phyloP scores from a whole-genome alignment of 2,329 filamentous ascomycete genomes.

The Amylocarpus encephaloides region DNA sequence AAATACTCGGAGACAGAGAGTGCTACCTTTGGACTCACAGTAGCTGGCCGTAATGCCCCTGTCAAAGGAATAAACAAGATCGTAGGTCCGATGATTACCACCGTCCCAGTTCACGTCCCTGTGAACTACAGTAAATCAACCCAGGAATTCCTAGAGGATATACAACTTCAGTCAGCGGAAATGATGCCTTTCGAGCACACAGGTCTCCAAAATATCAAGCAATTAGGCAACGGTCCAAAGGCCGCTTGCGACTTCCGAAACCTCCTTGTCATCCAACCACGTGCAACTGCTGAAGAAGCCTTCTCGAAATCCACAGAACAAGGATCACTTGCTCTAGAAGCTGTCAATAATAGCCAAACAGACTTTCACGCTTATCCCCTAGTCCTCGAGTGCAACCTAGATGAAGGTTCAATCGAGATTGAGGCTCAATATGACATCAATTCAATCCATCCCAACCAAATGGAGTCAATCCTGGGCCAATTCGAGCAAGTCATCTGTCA shows the following conservation, averaged over 20 bases:
- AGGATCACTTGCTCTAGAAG: too few relatives aligned
- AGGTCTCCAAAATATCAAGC: constrained; percentile 11
- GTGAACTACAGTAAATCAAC: constrained; percentile 36
- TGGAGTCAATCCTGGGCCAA: too few relatives aligned
- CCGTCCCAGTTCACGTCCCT: constrained; percentile 40
- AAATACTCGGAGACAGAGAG: constrained; percentile 34
- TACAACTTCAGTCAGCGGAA: too few relatives aligned
- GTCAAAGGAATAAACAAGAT: constrained; percentile 36
- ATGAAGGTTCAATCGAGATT: too few relatives aligned
- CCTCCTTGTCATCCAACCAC: constrained; percentile 15
- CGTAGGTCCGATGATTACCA: constrained; percentile 38
- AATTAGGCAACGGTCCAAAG: not conserved
- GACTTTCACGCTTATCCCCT: too few relatives aligned
- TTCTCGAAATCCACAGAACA: too few relatives aligned
- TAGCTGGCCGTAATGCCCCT: constrained; percentile 36
- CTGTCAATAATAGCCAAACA: too few relatives aligned
- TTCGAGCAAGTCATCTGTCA: too few relatives aligned
- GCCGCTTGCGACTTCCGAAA: constrained; percentile 14
- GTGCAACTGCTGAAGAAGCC: too few relatives aligned
- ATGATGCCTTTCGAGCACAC: constrained; percentile 35
- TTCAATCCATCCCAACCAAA: too few relatives aligned
- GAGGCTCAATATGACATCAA: too few relatives aligned
- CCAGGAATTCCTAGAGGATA: constrained; percentile 37
- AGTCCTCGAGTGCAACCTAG: too few relatives aligned
- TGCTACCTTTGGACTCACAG: constrained; percentile 37